A percentile compares a stretch with the other conserved stretches of the same genome.
phyloP scores from a whole-genome alignment of 257 asterid genomes.

The Nicotiana tabacum region DNA sequence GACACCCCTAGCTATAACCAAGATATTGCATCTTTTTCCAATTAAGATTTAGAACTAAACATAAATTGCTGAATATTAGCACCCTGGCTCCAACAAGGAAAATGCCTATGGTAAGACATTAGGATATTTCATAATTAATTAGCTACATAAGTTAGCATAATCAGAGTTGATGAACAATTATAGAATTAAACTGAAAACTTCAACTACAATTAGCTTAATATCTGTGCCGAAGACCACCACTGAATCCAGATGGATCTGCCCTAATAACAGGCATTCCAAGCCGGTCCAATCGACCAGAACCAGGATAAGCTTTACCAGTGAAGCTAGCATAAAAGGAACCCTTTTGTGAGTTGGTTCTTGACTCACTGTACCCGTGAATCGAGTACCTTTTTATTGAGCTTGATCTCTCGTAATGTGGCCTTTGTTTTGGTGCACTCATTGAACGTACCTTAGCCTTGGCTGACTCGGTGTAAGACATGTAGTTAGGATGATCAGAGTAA shows the following conservation, averaged over 20 bases:
- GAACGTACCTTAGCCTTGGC: slow-evolving; percentile 82
- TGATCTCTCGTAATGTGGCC: slow-evolving; percentile 61
- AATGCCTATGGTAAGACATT: not conserved
- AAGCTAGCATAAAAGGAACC: slow-evolving; percentile 40
- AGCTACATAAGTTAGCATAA: slow-evolving; percentile 14
- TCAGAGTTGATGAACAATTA: not conserved
- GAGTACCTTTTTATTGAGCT: slow-evolving; percentile 65
- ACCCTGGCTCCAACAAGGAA: not conserved
- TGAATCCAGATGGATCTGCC: slow-evolving; percentile 38
- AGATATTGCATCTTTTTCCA: not conserved
- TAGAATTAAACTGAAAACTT: not conserved
- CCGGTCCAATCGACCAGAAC: slow-evolving; percentile 75
- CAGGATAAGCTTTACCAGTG: slow-evolving; percentile 59
- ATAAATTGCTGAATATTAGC: not conserved
- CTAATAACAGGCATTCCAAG: slow-evolving; percentile 59
- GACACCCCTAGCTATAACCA: not conserved
- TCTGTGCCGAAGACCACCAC: slow-evolving; percentile 51
- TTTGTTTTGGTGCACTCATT: slow-evolving; percentile 78
- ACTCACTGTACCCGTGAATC: slow-evolving; percentile 41
- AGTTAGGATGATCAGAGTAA: slow-evolving; percentile 62
- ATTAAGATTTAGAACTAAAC: not conserved
- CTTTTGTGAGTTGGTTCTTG: slow-evolving; percentile 31
- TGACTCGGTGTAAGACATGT: slow-evolving; percentile 83
- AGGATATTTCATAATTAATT: slow-evolving; percentile 4
- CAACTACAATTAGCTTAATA: slow-evolving; percentile 20